These are phyloP conservation scores for Solanum gracilifrons DNA, from an alignment of 257 asterid genomes.

Conservation along the genomic window DNA sequence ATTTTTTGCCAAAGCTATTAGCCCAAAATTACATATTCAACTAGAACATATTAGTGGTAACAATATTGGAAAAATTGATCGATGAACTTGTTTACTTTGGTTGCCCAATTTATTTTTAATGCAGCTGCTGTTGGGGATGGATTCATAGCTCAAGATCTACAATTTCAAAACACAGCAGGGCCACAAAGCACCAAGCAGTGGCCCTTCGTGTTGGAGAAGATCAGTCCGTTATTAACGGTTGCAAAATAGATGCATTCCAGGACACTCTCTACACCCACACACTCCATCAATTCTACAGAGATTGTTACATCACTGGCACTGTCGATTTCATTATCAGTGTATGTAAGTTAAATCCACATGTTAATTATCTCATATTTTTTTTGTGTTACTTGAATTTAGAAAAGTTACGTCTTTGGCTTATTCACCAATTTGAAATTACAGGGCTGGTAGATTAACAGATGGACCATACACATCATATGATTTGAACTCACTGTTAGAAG, in stretches of 20 bases:
- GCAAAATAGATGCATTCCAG: constrained; percentile 19
- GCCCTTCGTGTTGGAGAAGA: constrained; percentile 41
- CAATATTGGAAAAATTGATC: neutral
- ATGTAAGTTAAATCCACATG: too few relatives aligned
- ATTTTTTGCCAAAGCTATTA: too few relatives aligned
- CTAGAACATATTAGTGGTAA: too few relatives aligned
- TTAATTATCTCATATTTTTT: too few relatives aligned
- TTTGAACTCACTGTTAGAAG: constrained; percentile 80
- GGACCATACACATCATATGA: constrained; percentile 96
- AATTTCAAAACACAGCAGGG: constrained; percentile 43
- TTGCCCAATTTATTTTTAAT: neutral
- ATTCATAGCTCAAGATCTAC: constrained; percentile 44
- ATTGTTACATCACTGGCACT: too few relatives aligned
- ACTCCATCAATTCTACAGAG: constrained; percentile 20
- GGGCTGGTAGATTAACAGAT: constrained; percentile 89
- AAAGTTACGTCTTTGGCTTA: neutral
- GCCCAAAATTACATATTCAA: too few relatives aligned
- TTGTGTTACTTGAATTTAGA: neutral
- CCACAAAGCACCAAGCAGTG: constrained; percentile 46
- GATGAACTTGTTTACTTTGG: too few relatives aligned
- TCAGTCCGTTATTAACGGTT: constrained; percentile 36
- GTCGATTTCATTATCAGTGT: too few relatives aligned
- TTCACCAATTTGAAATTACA: constrained; percentile 8
- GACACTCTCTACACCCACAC: constrained; percentile 27
- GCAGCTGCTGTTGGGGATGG: constrained; percentile 41